Evolutionary conservation across 106 monocot genomes (phyloP).

Genomic region (Alisma plantagoaquatica): DNA sequence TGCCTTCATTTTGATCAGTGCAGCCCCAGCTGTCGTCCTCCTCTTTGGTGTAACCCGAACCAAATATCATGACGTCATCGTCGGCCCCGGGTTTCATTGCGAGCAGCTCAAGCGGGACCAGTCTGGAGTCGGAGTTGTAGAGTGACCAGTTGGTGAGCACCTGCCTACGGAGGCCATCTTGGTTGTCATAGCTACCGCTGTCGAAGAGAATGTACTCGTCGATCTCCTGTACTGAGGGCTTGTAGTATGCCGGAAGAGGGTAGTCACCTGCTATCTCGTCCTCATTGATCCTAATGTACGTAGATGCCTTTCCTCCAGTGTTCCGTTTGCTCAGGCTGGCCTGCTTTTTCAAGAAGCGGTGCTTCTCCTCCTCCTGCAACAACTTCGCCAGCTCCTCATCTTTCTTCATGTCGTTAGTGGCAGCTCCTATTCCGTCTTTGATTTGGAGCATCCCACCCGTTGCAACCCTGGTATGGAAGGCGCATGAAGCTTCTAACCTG

Average conservation of each 20-base stretch:
- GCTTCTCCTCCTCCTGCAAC: slow-evolving; percentile 78
- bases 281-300: slow-evolving; percentile 85
- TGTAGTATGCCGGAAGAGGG: slow-evolving; percentile 81
- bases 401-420: slow-evolving; percentile 32
- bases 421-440: slow-evolving; percentile 13
- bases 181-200: slow-evolving; percentile 14
- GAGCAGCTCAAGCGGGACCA: slow-evolving; percentile 76
- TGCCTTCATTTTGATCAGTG: slow-evolving; percentile 19
- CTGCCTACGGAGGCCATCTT: slow-evolving; percentile 62
- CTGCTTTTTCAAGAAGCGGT: slow-evolving; percentile 45
- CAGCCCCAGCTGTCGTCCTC: slow-evolving; percentile 80
- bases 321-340: slow-evolving; percentile 16
- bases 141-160: slow-evolving; percentile 76
- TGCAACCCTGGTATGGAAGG: no score
- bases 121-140: slow-evolving; percentile 82
- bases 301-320: slow-evolving; percentile 20
- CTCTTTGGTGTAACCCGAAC: slow-evolving; percentile 78
- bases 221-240: slow-evolving; percentile 61
- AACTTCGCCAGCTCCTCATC: slow-evolving; percentile 71
- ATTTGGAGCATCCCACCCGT: slow-evolving; percentile 56
- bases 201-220: slow-evolving; percentile 83
- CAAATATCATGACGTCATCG: slow-evolving; percentile 69
- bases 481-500: slow-evolving; percentile 4
- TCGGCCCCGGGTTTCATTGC: slow-evolving; percentile 83
- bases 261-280: slow-evolving; percentile 86